Evolutionary conservation across 306 rosid species (phyloP).

Genomic region (Rosa persica): DNA sequence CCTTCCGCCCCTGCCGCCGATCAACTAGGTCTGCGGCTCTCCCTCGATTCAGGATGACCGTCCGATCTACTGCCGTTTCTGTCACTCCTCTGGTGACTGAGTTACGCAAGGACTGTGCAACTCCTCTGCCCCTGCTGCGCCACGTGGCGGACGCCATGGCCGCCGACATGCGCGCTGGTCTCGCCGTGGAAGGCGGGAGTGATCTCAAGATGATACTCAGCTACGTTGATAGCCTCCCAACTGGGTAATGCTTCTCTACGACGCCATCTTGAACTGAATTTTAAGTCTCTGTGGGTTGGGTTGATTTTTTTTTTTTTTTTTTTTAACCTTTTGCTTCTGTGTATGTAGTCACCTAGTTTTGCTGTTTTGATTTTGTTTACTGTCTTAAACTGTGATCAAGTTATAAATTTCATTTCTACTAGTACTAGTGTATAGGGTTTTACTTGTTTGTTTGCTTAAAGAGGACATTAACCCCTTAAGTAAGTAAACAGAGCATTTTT

Average conservation of each 20-base stretch:
- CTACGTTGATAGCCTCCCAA: constrained; percentile 72
- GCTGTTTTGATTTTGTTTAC: not conserved
- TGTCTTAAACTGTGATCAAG: not conserved
- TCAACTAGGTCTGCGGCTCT: constrained; percentile 22
- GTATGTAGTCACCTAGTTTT: not conserved
- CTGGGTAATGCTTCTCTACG: constrained; percentile 51
- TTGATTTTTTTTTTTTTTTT: not conserved
- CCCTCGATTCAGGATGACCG: constrained; percentile 49
- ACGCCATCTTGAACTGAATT: not conserved
- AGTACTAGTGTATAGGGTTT: not conserved
- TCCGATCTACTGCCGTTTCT: constrained; percentile 55
- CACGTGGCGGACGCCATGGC: constrained; percentile 71
- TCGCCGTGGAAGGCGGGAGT: constrained; percentile 46
- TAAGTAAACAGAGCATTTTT: not conserved
- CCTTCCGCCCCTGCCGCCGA: constrained; percentile 42
- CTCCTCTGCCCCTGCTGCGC: constrained; percentile 69
- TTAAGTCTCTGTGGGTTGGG: not conserved
- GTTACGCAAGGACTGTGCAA: constrained; percentile 60
- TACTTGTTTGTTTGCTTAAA: not conserved
- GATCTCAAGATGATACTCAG: constrained; percentile 89
- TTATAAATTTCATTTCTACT: not conserved
- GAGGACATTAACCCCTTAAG: not conserved
- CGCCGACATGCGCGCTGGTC: constrained; percentile 74
- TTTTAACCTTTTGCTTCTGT: not conserved
- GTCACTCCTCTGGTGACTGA: constrained; percentile 47